Base-by-base conservation (phyloP, 164 flowering plant species). In the Aristolochia californica region DNA sequence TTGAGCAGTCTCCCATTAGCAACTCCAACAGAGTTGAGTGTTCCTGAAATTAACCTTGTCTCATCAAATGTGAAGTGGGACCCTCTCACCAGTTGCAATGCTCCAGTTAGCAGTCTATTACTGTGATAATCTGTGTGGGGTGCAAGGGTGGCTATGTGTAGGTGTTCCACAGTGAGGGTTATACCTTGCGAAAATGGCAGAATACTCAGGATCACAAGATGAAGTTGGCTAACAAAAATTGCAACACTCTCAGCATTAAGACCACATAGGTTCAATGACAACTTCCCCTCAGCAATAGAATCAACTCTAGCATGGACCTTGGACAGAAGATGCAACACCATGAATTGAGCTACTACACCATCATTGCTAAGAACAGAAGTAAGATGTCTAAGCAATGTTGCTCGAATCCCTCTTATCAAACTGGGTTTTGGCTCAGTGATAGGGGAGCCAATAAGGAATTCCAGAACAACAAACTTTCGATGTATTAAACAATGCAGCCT, bases 291-390 rank as follows among this genome's bases (percentile, higher is more conserved):
- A 30, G 91, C 89, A 62, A 78, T 59, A 61, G 73, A 28, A n/a
- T 83, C 95, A 34, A 74, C 76, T 66, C 97, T 79, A 28, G 80
- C 69, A 75, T 93, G 87, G 55, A 93, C 95, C 99, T 93, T 72
- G 28, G 99, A 89, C 50, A 93, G 71, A 62, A 93, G 91, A 73
- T 93, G 97, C 81, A 93, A 68, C 72, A 93, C 68, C 69, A 89
- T 34, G 58, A 74, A 85, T 17, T 89, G 80, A 67, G 97, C 97
- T 43, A 94, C 88, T 53, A 89, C 43, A 14, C 73, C 76, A 74
- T 93, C 99, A 70, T 82, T 79, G 13, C 97, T 97, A 64, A 89
- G 87, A 69, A 84, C 66, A 53, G 78, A 26, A 4, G 90, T 77
- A n/a, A n/a, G n/a, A n/a, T n/a, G n/a, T n/a, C n/a, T n/a, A n/a